Percentiles rank a stretch among this genome's conserved stretches.
Evolutionary conservation across 208 protist genomes (phyloP).

Genomic region (Acanthamoeba lugdunensis): DNA sequence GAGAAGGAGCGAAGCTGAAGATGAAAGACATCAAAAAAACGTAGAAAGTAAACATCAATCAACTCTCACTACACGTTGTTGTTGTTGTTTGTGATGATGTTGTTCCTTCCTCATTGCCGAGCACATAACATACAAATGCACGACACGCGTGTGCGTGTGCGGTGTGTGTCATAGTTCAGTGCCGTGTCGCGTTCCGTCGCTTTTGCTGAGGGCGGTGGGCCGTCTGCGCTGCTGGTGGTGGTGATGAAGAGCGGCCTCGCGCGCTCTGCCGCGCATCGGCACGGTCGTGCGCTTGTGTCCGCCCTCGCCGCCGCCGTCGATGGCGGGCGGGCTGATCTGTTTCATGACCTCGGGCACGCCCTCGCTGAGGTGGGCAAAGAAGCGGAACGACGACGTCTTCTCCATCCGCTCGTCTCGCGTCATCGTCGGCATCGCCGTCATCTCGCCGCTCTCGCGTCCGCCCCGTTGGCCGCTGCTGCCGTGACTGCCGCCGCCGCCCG

Average conservation of each 20-base stretch:
- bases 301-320: too few relatives aligned
- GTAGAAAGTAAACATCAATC: too few relatives aligned
- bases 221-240: background rate
- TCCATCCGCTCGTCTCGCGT: slow-evolving; percentile 13
- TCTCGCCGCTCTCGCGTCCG: background rate
- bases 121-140: too few relatives aligned
- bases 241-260: too few relatives aligned
- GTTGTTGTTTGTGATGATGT: too few relatives aligned
- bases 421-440: background rate
- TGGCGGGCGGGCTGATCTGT: background rate
- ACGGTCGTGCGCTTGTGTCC: background rate
- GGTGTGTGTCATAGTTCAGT: too few relatives aligned
- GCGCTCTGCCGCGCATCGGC: background rate
- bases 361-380: slow-evolving; percentile 10
- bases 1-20: background rate
- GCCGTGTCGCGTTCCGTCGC: background rate
- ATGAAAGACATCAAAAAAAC: too few relatives aligned
- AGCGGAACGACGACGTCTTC: slow-evolving; percentile 29
- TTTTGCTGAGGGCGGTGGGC: background rate
- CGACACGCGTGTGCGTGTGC: too few relatives aligned
- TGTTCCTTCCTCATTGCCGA: too few relatives aligned
- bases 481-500: background rate
- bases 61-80: too few relatives aligned
- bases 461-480: background rate
- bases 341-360: slow-evolving; percentile 22